Base-by-base conservation (phyloP, 306 rosid genomes). In the Macrotyloma uniflorum region DNA sequence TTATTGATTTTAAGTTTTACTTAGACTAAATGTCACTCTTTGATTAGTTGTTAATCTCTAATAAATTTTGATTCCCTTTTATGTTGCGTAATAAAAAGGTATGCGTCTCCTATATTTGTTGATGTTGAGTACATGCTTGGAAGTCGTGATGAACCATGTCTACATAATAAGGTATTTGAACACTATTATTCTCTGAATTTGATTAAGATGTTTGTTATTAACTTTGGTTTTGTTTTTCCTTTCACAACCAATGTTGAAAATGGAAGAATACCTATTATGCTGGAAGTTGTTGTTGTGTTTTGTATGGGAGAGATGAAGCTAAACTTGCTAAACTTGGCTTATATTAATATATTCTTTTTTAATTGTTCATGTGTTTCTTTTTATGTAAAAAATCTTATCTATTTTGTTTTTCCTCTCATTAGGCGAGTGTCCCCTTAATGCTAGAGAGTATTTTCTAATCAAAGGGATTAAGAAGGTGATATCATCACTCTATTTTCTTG, bases 371-470 rank as follows among this genome's bases (percentile, higher is more conserved):
- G 26, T 54, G 13, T 76, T 28, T 46, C 0, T 30, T 15, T 16
- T 7, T 4, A 2, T 30, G 5, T 26, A 70, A 72, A 19, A 28
- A 23, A 23, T 24, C 53, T 64, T 43, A 22, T 73, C 6, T 74
- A 23, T 1, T 53, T 38, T 13, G 15, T 36, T 43, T 76, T 77
- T 54, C 23, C 58, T 70, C 51, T 83, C 74, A 42, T 47, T 62
- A 93, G 97, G 98, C 57, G 98, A 94, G 85, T 94, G 98, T 47
- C 97, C 97, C 38, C 96, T 92, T 81, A 97, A 94, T 83, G 97
- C 98, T 22, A 97, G 98, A 26, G 98, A 97, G 49, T 94, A 92
- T 84, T 94, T 94, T 73, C 22, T 94, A 14, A 88, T 94, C 83
- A 94, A 94, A 87, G 98, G 98, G 76, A 92, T 90, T 47, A 97